Evolutionary conservation across 2,329 filamentous ascomycete genomes (phyloP), one percentile per base, ranked within the genome.

Genomic region (Aspergillus fischeri): DNA sequence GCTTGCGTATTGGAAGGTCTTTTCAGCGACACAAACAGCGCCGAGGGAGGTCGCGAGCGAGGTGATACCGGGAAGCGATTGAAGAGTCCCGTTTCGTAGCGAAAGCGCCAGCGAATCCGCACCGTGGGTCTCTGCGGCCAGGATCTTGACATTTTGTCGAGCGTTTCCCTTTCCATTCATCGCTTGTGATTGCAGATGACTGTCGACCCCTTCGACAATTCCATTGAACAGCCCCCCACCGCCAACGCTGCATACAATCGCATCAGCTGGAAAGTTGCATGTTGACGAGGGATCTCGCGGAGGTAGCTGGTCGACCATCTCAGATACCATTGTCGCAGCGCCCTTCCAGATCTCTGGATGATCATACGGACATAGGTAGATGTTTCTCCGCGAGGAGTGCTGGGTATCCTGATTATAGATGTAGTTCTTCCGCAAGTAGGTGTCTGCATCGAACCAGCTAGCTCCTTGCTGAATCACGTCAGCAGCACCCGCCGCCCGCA

Each of bases 191-290:
- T 58, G 53, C n/a, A 67, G 41, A 55, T 66, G 55, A 42, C 58
- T 52, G 61, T 58, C 79, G 9, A 92, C 74, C 4, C 87, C 89
- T 60, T 85, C 77, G 73, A 89, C 82, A 53, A 94, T 74, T 3
- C 91, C 91, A 66, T 86, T 88, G 49, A 95, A 81, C 21, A 94
- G 75, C 0, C 90, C 90, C 8, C 91, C 91, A 4, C 91, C 90
- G 10, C 90, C 91, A 29, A 92, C 88, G 56, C 81, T 87, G 72
- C 88, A 92, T 49, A 92, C 81, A n/a, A 95, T 79, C 21, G 80
- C 88, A 67, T 91, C 86, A 2, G 89, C 82, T 2, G 77, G 76
- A 38, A 73, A 73, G 1, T 20, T 48, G 17, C 10, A 41, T 6
- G 7, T 35, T 3, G 54, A 42, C 7, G 47, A 14, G 7, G 27